Conservation (phyloP, 2,329 filamentous ascomycete species). For the Cytospora piceicola region DNA sequence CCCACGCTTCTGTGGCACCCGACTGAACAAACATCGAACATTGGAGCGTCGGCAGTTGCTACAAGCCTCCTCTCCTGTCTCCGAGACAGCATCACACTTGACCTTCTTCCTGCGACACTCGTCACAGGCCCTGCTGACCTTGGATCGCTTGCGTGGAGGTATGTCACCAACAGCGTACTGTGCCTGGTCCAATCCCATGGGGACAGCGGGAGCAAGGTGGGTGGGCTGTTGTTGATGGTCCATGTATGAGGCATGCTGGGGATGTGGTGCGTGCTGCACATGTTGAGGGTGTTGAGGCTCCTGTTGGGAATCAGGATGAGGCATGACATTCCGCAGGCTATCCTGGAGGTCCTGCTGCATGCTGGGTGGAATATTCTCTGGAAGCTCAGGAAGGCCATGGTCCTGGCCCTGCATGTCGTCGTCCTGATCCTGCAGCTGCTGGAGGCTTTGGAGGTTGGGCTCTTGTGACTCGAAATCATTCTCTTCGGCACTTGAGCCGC, state of each 20-base stretch:
- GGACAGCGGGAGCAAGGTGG: slow-evolving; percentile 41
- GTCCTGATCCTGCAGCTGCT: slow-evolving; percentile 34
- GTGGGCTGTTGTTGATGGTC: slow-evolving; percentile 34
- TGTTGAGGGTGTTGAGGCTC: slow-evolving; percentile 26
- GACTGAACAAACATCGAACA: slow-evolving; percentile 82
- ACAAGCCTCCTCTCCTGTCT: slow-evolving; percentile 74
- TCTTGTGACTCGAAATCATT: slow-evolving; percentile 29
- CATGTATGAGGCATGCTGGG: slow-evolving; percentile 38
- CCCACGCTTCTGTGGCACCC: slow-evolving; percentile 84
- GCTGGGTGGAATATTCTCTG: slow-evolving; percentile 49
- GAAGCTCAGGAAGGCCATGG: slow-evolving; percentile 36
- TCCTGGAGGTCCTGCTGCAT: slow-evolving; percentile 41
- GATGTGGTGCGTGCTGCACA: slow-evolving; percentile 34
- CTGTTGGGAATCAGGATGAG: slow-evolving; percentile 35
- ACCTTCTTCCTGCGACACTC: slow-evolving; percentile 90
- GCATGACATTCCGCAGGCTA: slow-evolving; percentile 32
- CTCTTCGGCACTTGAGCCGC: slow-evolving; percentile 49
- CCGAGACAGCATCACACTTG: slow-evolving; percentile 80
- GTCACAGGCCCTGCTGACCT: slow-evolving; percentile 87
- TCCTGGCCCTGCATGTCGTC: slow-evolving; percentile 34
- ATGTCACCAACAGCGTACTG: slow-evolving; percentile 54
- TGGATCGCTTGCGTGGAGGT: slow-evolving; percentile 76
- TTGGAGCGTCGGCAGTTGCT: slow-evolving; percentile 79
- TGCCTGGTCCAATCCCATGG: slow-evolving; percentile 51
- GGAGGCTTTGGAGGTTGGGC: slow-evolving; percentile 29